Percentiles rank a stretch among this genome's conserved stretches.
Evolutionary conservation across 2,329 filamentous ascomycete species (phyloP).

Genomic region (Penicillium freii): DNA sequence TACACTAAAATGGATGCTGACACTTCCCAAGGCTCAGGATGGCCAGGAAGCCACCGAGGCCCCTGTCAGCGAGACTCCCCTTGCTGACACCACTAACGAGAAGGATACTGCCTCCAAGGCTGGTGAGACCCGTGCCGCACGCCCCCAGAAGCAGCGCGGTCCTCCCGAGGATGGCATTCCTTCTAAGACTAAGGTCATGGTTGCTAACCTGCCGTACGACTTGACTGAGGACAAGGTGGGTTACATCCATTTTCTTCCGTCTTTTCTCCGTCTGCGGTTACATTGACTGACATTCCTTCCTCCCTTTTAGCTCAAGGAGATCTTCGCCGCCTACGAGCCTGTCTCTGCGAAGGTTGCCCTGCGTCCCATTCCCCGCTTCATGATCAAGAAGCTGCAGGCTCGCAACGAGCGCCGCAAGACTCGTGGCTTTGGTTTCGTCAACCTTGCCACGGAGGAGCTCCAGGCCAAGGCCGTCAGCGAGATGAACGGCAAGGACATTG

Average conservation of each 20-base stretch:
- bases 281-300: slow-evolving; percentile 24
- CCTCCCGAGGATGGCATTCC: slow-evolving; percentile 95
- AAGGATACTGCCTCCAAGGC: slow-evolving; percentile 34
- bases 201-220: slow-evolving; percentile 98
- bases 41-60: slow-evolving; percentile 29
- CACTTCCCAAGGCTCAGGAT: slow-evolving; percentile 20
- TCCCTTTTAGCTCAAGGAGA: slow-evolving; percentile 78
- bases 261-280: neutral
- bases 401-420: slow-evolving; percentile 98
- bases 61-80: slow-evolving; percentile 50
- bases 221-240: slow-evolving; percentile 93
- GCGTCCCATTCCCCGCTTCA: slow-evolving; percentile 96
- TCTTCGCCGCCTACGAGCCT: slow-evolving; percentile 89
- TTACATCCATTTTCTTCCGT: neutral
- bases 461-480: slow-evolving; percentile 96
- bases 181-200: slow-evolving; percentile 99
- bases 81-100: slow-evolving; percentile 59
- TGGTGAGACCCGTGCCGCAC: slow-evolving; percentile 49
- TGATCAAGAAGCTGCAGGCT: slow-evolving; percentile 99
- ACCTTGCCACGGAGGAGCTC: slow-evolving; percentile 87
- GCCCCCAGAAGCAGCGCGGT: slow-evolving; percentile 76
- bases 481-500: slow-evolving; percentile 99
- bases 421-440: slow-evolving; percentile 98
- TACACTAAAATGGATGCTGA: slow-evolving; percentile 5
- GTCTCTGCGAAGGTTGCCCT: slow-evolving; percentile 97